These are phyloP conservation scores for Penicillium sp. DNA, from an alignment of 2,329 filamentous ascomycete genomes.

Conservation along the genomic window DNA sequence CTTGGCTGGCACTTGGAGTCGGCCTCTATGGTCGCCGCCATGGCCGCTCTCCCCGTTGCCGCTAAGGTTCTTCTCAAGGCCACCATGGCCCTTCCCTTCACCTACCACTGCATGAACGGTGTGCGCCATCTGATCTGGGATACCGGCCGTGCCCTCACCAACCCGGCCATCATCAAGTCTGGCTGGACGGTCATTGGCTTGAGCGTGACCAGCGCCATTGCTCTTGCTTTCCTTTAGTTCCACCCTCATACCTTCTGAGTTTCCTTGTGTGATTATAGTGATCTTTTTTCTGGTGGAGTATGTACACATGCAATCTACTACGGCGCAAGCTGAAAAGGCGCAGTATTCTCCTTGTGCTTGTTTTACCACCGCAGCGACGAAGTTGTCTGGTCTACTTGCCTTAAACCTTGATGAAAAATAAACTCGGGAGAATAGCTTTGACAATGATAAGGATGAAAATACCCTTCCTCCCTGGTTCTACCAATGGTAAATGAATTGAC, in stretches of 20 bases:
- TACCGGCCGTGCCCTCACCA: conserved; percentile 55
- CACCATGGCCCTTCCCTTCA: conserved; percentile 57
- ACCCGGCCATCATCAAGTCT: conserved; percentile 58
- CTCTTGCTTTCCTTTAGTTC: conserved; percentile 43
- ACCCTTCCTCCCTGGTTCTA: no score
- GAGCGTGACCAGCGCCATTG: conserved; percentile 47
- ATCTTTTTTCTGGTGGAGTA: no score
- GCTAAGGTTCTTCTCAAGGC: conserved; percentile 57
- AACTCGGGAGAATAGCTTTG: no score
- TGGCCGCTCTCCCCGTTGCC: conserved; percentile 55
- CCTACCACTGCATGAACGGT: conserved; percentile 64
- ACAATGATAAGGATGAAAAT: no score
- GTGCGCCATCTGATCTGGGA: conserved; percentile 68
- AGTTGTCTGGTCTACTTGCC: no score
- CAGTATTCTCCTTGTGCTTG: no score
- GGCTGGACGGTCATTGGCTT: conserved; percentile 59
- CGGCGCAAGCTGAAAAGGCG: no score
- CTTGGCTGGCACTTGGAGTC: conserved; percentile 66
- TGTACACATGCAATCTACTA: no score
- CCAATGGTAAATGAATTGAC: no score
- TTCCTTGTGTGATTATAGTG: conserved; percentile 30
- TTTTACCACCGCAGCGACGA: no score
- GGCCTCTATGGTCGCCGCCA: conserved; percentile 57
- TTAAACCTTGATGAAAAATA: no score
- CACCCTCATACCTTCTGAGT: conserved; percentile 29